Evolutionary conservation across 768 basidiomycete genomes (phyloP).

Genomic region (Tylopilus balloui): DNA sequence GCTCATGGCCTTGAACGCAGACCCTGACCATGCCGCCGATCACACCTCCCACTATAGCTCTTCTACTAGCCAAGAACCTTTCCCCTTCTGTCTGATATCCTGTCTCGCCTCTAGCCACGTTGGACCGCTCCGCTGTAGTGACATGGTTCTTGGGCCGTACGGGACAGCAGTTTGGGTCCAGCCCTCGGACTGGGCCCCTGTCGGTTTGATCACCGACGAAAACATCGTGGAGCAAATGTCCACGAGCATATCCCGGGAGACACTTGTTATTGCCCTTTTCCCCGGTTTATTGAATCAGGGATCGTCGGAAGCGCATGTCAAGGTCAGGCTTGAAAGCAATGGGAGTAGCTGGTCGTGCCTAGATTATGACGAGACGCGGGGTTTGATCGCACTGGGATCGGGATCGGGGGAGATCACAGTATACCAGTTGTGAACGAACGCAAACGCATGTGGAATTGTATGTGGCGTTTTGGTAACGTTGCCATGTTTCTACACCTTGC

Average conservation of each 20-base stretch:
- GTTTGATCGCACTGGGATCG: slow-evolving; percentile 50
- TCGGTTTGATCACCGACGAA: slow-evolving; percentile 34
- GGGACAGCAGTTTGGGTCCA: slow-evolving; percentile 64
- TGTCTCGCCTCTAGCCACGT: slow-evolving; percentile 36
- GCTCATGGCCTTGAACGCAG: slow-evolving; percentile 45
- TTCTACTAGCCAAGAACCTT: slow-evolving; percentile 20
- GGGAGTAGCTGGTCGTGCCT: slow-evolving; percentile 45
- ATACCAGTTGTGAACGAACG: slow-evolving; percentile 16
- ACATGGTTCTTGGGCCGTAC: slow-evolving; percentile 48
- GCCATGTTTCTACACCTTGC: neutral
- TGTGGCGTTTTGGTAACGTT: neutral
- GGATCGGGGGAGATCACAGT: slow-evolving; percentile 45
- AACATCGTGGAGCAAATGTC: slow-evolving; percentile 13
- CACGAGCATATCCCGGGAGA: slow-evolving; percentile 29
- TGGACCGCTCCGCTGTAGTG: slow-evolving; percentile 52
- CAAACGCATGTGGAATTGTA: neutral
- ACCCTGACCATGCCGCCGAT: slow-evolving; percentile 9
- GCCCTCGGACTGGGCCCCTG: slow-evolving; percentile 43
- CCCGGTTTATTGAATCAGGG: slow-evolving; percentile 36
- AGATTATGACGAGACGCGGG: slow-evolving; percentile 58
- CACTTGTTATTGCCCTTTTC: slow-evolving; percentile 46
- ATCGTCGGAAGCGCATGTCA: slow-evolving; percentile 21
- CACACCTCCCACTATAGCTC: slow-evolving; percentile 2
- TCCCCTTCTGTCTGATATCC: slow-evolving; percentile 43
- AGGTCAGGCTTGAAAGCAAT: slow-evolving; percentile 33